A percentile compares a stretch with the other conserved stretches of the same genome.
Conservation (phyloP, 106 monocot species). For the Allium sativum region DNA sequence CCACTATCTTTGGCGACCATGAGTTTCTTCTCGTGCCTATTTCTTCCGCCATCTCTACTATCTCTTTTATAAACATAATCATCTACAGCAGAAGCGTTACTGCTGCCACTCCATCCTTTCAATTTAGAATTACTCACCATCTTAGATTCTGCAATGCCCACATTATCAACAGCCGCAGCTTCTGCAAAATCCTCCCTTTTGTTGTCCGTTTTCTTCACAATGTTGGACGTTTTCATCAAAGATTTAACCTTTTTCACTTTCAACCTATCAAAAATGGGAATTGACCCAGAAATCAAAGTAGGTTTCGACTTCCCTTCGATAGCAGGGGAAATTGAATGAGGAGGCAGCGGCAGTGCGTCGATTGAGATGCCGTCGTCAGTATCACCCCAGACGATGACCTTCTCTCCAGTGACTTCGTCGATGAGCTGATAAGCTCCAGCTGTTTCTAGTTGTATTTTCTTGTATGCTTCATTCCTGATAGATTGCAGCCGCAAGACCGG, state of each 20-base stretch:
- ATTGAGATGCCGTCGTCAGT: slow-evolving; percentile 20
- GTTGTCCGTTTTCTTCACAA: background rate
- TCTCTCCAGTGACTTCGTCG: slow-evolving; percentile 56
- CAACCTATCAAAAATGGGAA: slow-evolving; percentile 48
- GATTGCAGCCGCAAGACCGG: too few species aligned
- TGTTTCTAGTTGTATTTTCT: slow-evolving; percentile 45
- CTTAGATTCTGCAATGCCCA: background rate
- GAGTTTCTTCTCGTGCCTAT: slow-evolving; percentile 5
- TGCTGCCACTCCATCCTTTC: slow-evolving; percentile 25
- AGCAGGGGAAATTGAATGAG: too few species aligned
- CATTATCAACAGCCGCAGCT: background rate
- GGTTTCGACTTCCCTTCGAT: slow-evolving; percentile 12
- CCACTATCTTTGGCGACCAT: slow-evolving; percentile 14
- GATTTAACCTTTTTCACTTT: slow-evolving; percentile 43
- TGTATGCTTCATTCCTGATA: slow-evolving; percentile 9
- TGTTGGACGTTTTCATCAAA: slow-evolving; percentile 11
- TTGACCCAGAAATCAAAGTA: slow-evolving; percentile 2
- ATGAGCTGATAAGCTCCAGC: slow-evolving; percentile 70
- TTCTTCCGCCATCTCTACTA: too few species aligned
- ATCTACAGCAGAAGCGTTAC: background rate
- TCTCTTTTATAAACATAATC: slow-evolving; percentile 1
- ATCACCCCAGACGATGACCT: slow-evolving; percentile 80
- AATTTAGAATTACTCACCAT: slow-evolving; percentile 9
- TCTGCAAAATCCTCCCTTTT: background rate
- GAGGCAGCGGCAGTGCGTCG: slow-evolving; percentile 20